phyloP scores from a whole-genome alignment of 1,284 basidiomycete species.

The Ceratobasidium sp. region DNA sequence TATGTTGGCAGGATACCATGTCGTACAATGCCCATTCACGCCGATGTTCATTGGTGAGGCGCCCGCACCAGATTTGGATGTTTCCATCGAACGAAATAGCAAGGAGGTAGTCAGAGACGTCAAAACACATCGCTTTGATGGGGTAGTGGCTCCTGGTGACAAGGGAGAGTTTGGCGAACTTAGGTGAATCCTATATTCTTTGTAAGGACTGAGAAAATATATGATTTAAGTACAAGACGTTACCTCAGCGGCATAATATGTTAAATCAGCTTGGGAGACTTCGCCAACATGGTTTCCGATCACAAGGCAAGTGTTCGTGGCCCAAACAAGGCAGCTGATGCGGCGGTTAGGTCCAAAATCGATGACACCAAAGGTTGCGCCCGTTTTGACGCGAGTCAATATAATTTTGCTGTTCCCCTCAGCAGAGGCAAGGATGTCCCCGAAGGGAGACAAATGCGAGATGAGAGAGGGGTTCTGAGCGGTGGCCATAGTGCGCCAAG shows the following conservation, averaged over 20 bases:
- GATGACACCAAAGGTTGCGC: not conserved
- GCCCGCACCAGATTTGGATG: not conserved
- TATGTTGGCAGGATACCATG: not conserved
- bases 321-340: not conserved
- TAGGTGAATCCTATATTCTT: not conserved
- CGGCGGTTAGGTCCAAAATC: not conserved
- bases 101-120: not conserved
- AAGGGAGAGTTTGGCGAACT: not conserved
- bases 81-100: not conserved
- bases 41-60: not conserved
- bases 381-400: not conserved
- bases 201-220: too few relatives aligned
- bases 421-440: not conserved
- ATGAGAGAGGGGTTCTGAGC: not conserved
- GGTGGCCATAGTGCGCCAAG: too few relatives aligned
- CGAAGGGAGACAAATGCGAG: not conserved
- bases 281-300: not conserved
- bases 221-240: not conserved
- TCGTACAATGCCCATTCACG: not conserved
- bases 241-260: not conserved
- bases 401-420: not conserved
- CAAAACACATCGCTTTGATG: not conserved
- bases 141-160: not conserved
- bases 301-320: not conserved
- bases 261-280: not conserved